Evolutionary conservation across 225 moss, liverwort and hornwort genomes (phyloP).

Genomic region (Asterella californica): DNA sequence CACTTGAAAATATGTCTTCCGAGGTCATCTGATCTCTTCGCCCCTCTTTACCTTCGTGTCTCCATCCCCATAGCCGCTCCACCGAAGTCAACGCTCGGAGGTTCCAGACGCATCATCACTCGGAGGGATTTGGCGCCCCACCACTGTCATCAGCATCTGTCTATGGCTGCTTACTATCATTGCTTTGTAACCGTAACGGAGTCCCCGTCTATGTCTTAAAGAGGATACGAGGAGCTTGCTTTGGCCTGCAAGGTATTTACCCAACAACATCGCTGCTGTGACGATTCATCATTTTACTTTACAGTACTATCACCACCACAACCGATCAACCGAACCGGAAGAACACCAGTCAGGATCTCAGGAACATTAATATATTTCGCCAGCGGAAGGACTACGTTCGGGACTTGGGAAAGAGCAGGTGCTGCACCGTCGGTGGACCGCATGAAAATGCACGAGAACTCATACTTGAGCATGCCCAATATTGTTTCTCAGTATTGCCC

Average conservation of each 20-base stretch:
- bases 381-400: conserved; percentile 11
- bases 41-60: conserved; percentile 19
- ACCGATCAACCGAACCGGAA: background rate
- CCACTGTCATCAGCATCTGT: conserved; percentile 16
- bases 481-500: conserved; percentile 62
- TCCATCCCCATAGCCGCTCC: conserved; percentile 12
- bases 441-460: conserved; percentile 48
- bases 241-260: conserved; percentile 38
- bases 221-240: conserved; percentile 34
- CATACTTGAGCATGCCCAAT: conserved; percentile 57
- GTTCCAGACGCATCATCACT: conserved; percentile 15
- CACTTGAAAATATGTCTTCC: conserved; percentile 59
- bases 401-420: conserved; percentile 15
- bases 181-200: conserved; percentile 30
- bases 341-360: background rate
- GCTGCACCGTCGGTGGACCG: conserved; percentile 30
- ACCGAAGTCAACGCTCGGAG: conserved; percentile 21
- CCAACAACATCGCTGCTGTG: background rate
- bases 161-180: conserved; percentile 38
- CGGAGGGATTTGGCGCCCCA: conserved; percentile 17
- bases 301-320: background rate
- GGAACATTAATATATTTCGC: background rate
- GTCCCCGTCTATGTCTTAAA: conserved; percentile 40
- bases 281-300: background rate
- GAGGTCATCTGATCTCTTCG: conserved; percentile 58